A percentile compares a stretch with the other conserved stretches of the same genome.
Conservation (phyloP, 768 basidiomycete species). For the Collybiopsis confluens region DNA sequence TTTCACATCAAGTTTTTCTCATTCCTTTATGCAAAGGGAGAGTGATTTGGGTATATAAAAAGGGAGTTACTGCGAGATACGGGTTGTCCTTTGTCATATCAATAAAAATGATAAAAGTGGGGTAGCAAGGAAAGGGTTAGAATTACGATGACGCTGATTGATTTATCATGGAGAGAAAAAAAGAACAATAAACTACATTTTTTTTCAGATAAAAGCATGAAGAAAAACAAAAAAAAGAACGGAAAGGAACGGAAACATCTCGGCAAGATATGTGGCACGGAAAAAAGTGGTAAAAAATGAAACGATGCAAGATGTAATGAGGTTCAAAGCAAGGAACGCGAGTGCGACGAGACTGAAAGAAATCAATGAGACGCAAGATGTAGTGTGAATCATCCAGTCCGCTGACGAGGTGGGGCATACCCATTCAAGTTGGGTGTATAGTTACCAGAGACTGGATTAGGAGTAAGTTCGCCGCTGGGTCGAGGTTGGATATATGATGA, state of each 20-base stretch:
- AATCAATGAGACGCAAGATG: background rate
- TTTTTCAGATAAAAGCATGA: conserved; percentile 2
- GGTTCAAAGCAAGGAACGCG: background rate
- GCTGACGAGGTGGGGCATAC: conserved; percentile 48
- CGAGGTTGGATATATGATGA: conserved; percentile 46
- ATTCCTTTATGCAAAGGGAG: conserved; percentile 1
- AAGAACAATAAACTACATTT: conserved; percentile 12
- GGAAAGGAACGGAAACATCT: conserved; percentile 7
- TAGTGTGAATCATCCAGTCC: conserved; percentile 36
- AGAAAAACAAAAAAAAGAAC: conserved; percentile 18
- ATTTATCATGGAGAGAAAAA: conserved; percentile 19
- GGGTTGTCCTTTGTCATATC: conserved; percentile 58
- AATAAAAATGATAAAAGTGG: conserved; percentile 28
- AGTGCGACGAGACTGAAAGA: background rate
- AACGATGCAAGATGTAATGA: conserved; percentile 11
- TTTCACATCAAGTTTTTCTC: background rate
- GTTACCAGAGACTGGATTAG: conserved; percentile 15
- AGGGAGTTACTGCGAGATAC: conserved; percentile 54
- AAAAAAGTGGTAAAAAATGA: conserved; percentile 20
- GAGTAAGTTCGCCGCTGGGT: conserved; percentile 38
- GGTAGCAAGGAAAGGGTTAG: background rate
- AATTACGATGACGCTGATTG: conserved; percentile 4
- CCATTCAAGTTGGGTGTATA: conserved; percentile 42
- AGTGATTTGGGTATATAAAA: conserved; percentile 43
- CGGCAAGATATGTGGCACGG: conserved; percentile 12